Evolutionary conservation across 805 yeast species (phyloP).

Genomic region (Yamadazyma paraphyllophila): DNA sequence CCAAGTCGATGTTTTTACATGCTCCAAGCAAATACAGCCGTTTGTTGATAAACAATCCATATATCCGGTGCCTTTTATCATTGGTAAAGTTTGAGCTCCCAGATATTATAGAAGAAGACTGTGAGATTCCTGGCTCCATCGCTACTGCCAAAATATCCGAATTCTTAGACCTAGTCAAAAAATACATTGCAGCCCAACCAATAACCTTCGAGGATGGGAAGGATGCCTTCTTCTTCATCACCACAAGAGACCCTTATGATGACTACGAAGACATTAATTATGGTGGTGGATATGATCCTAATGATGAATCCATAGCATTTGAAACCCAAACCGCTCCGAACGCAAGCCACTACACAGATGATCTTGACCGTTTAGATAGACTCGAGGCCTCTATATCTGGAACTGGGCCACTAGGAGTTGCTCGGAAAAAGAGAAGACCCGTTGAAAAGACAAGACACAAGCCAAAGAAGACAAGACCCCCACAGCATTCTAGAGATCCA

Average conservation of each 20-base stretch:
- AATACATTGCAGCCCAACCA: slow-evolving; percentile 39
- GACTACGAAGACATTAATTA: slow-evolving; percentile 27
- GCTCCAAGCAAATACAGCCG: slow-evolving; percentile 20
- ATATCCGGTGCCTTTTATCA: slow-evolving; percentile 46
- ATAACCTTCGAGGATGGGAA: slow-evolving; percentile 33
- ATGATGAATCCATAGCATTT: slow-evolving; percentile 32
- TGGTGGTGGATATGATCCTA: slow-evolving; percentile 22
- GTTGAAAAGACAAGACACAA: slow-evolving; percentile 6
- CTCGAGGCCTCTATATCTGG: slow-evolving; percentile 28
- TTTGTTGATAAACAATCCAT: slow-evolving; percentile 46
- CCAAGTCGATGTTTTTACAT: slow-evolving; percentile 4
- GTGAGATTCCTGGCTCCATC: slow-evolving; percentile 34
- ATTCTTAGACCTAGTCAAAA: slow-evolving; percentile 36
- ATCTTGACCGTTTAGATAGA: slow-evolving; percentile 37
- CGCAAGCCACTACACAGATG: slow-evolving; percentile 12
- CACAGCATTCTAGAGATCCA: slow-evolving; percentile 15
- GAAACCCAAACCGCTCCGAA: slow-evolving; percentile 21
- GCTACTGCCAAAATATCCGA: slow-evolving; percentile 31
- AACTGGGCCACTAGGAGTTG: slow-evolving; percentile 20
- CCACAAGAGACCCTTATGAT: slow-evolving; percentile 22
- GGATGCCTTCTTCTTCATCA: slow-evolving; percentile 32
- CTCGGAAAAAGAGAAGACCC: slow-evolving; percentile 21
- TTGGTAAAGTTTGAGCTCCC: slow-evolving; percentile 48
- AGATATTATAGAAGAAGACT: slow-evolving; percentile 34
- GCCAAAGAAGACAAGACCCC: slow-evolving; percentile 6